These are phyloP conservation scores for Nitzschia sp. DNA, from an alignment of 108 stramenopile species.

Conservation along the genomic window DNA sequence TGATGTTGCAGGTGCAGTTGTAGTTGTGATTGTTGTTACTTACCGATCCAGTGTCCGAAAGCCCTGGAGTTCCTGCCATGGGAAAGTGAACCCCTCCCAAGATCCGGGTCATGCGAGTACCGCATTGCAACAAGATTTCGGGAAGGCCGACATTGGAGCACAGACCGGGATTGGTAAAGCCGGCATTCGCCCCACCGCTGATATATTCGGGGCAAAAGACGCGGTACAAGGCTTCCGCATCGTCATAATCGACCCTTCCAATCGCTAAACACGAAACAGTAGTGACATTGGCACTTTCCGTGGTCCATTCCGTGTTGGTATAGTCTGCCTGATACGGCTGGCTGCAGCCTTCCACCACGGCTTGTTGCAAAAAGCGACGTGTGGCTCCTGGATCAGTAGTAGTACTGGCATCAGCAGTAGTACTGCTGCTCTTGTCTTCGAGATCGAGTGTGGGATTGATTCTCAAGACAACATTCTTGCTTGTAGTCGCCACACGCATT, in stretches of 20 bases:
- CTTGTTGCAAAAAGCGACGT: constrained; percentile 10
- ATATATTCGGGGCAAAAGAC: constrained; percentile 5
- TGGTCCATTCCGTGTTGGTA: background rate
- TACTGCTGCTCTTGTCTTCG: background rate
- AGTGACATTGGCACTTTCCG: background rate
- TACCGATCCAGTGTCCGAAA: background rate
- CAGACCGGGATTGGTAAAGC: background rate
- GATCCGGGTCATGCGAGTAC: background rate
- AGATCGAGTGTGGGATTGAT: constrained; percentile 6
- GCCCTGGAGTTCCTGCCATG: constrained; percentile 4
- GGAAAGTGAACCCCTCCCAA: constrained; percentile 9
- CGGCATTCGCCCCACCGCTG: background rate
- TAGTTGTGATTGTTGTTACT: background rate
- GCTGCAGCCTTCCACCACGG: background rate
- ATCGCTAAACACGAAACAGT: background rate
- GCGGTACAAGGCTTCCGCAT: constrained; percentile 4
- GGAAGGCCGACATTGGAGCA: background rate
- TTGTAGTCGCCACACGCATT: constrained; percentile 22
- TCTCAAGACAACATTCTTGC: constrained; percentile 9
- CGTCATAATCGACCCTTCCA: constrained; percentile 1
- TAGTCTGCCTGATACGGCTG: background rate
- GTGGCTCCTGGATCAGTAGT: background rate
- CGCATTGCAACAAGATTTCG: constrained; percentile 5
- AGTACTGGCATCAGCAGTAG: background rate
- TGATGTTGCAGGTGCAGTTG: background rate